Base-by-base conservation (phyloP, 2,329 filamentous ascomycete species). In the Botrytis tulipae region DNA sequence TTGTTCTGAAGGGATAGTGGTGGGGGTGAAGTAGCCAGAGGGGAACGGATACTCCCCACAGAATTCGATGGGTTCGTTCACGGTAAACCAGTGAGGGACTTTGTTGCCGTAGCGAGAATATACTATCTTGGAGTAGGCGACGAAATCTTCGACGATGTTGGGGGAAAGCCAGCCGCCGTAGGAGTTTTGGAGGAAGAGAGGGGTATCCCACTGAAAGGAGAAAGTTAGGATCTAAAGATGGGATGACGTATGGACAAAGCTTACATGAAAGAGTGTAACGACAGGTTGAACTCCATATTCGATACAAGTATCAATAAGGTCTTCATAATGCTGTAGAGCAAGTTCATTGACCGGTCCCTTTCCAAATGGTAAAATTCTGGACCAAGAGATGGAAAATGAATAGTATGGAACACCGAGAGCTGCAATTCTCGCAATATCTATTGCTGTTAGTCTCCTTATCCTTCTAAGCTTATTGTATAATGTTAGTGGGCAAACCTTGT, bases 301-400 rank as follows among this genome's bases (percentile, higher is more conserved):
- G 1, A 87, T 75, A 54, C 85, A 82, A 16, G 84, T 86, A 73
- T 87, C 81, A 77, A 88, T 87, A 3, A 88, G 80, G 72, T 88
- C 85, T 65, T 87, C 83, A 75, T 88, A 88, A 76, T 88, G 86
- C 16, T 85, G 82, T 29, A 88, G 81, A 3, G 83, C 86, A 66
- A 85, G 80, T 72, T 85, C 81, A 74, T 88, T 88, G 16, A 88
- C 83, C 0, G 86, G 86, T 0, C 86, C 83, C 6, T 85, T 74
- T 0, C 83, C 84, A 75, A 87, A 88, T 0, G 86, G 87, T 12
- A 88, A 75, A 48, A 88, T 85, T 22, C 86, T 81, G 0, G 84
- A 83, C 86, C 87, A 88, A 0, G 84, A 81, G 67, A 88, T 86
- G 3, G 84, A 86, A 74, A 88, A 87, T 1, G 85, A 84, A 78